A percentile compares a stretch with the other conserved stretches of the same genome.
These are phyloP conservation scores for Macrolepiota albuminosa DNA, from an alignment of 768 basidiomycete species.

Conservation along the genomic window DNA sequence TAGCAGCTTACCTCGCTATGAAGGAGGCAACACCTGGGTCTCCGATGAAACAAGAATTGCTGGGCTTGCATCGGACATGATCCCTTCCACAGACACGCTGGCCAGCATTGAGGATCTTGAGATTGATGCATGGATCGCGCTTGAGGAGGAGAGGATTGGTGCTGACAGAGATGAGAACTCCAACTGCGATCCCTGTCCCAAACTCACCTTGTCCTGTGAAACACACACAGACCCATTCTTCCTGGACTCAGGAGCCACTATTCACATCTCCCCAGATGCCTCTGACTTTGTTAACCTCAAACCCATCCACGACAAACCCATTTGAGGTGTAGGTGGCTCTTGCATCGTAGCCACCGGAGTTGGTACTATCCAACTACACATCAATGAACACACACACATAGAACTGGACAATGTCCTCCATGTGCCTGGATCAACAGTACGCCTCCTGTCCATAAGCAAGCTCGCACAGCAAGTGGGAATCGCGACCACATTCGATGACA, in stretches of 20 bases:
- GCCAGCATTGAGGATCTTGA: too few relatives aligned
- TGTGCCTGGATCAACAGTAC: neutral
- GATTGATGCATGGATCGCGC: too few relatives aligned
- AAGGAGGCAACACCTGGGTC: too few relatives aligned
- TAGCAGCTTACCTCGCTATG: too few relatives aligned
- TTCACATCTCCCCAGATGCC: neutral
- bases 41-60: too few relatives aligned
- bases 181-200: neutral
- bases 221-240: neutral
- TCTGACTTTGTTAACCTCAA: neutral
- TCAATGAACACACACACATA: neutral
- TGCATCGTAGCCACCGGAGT: neutral
- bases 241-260: neutral
- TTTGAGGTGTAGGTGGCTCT: neutral
- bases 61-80: too few relatives aligned
- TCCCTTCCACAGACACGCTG: too few relatives aligned
- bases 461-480: too few relatives aligned
- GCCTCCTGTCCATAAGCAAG: too few relatives aligned
- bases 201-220: neutral
- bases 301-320: neutral
- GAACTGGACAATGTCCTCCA: neutral
- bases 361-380: neutral
- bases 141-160: too few relatives aligned
- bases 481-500: too few relatives aligned
- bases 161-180: too few relatives aligned